A percentile compares a stretch with the other conserved stretches of the same genome.
Evolutionary conservation across 2,329 filamentous ascomycete genomes (phyloP).

Genomic region (Nemania sp.): DNA sequence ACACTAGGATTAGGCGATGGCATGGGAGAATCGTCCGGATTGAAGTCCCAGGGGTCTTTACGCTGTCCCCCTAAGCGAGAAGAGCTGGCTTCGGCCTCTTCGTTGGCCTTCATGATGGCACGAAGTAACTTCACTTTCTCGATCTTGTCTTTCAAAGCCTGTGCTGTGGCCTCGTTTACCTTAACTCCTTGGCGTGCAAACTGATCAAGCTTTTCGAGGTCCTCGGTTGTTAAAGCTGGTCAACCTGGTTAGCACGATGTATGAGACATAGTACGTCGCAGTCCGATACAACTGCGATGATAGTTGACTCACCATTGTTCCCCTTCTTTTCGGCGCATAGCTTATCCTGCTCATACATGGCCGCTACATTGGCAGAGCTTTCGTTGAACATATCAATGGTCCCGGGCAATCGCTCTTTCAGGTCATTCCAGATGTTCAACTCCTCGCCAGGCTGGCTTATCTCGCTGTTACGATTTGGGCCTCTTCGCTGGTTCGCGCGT

Average conservation of each 20-base stretch:
- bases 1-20: slow-evolving; percentile 45
- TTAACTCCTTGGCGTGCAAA: slow-evolving; percentile 41
- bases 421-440: slow-evolving; percentile 45
- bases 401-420: slow-evolving; percentile 43
- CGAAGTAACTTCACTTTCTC: slow-evolving; percentile 45
- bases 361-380: slow-evolving; percentile 44
- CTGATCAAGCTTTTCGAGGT: slow-evolving; percentile 42
- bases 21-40: slow-evolving; percentile 48
- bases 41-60: slow-evolving; percentile 48
- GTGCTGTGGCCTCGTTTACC: slow-evolving; percentile 32
- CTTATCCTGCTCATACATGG: slow-evolving; percentile 46
- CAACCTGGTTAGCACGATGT: slow-evolving; percentile 35
- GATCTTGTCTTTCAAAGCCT: slow-evolving; percentile 33
- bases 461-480: slow-evolving; percentile 44
- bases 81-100: slow-evolving; percentile 42
- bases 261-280: slow-evolving; percentile 20
- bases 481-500: slow-evolving; percentile 39
- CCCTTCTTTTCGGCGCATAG: slow-evolving; percentile 44
- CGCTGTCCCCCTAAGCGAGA: slow-evolving; percentile 34
- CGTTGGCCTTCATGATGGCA: slow-evolving; percentile 40
- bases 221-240: slow-evolving; percentile 35
- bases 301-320: slow-evolving; percentile 35
- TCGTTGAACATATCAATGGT: slow-evolving; percentile 45
- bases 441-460: slow-evolving; percentile 47
- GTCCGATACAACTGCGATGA: background rate